A percentile compares a stretch with the other conserved stretches of the same genome.
phyloP scores from a whole-genome alignment of 2,329 filamentous ascomycete species.

The Penicillium occitanis region DNA sequence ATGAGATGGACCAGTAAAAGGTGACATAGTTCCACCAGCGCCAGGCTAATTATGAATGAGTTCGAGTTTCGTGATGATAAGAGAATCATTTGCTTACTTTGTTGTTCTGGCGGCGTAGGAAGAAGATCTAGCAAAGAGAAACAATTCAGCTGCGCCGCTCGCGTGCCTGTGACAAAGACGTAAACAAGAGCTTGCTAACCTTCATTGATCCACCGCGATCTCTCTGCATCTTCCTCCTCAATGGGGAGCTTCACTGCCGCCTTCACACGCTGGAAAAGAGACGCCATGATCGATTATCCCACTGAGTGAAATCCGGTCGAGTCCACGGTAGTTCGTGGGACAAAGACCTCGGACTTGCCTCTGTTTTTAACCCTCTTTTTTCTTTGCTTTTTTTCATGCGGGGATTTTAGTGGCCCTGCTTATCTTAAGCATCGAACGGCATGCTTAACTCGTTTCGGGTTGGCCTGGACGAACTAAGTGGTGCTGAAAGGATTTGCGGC shows the following conservation, averaged over 20 bases:
- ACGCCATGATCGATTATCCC: constrained; percentile 14
- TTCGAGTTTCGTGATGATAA: neutral
- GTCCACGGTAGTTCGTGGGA: neutral
- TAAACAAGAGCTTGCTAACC: constrained; percentile 7
- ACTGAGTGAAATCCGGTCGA: neutral
- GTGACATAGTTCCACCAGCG: constrained; percentile 43
- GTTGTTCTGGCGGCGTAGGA: constrained; percentile 40
- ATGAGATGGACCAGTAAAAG: constrained; percentile 43
- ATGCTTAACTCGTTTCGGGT: constrained; percentile 7
- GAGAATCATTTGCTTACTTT: constrained; percentile 26
- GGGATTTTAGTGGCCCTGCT: constrained; percentile 1
- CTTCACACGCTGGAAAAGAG: constrained; percentile 14
- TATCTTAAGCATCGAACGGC: constrained; percentile 2
- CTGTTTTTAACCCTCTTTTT: constrained; percentile 54
- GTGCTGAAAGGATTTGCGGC: neutral
- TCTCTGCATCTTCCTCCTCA: constrained; percentile 13
- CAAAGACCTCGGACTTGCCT: constrained; percentile 58
- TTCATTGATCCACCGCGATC: constrained; percentile 17
- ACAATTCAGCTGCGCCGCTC: constrained; percentile 6
- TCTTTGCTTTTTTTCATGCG: constrained; percentile 1
- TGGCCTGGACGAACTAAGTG: constrained; percentile 2
- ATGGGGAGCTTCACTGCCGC: constrained; percentile 13
- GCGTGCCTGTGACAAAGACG: constrained; percentile 6
- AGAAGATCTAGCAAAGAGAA: constrained; percentile 22
- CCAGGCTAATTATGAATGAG: constrained; percentile 28